phyloP scores from a whole-genome alignment of 805 yeast species.

The Yamadazyma philogaea region DNA sequence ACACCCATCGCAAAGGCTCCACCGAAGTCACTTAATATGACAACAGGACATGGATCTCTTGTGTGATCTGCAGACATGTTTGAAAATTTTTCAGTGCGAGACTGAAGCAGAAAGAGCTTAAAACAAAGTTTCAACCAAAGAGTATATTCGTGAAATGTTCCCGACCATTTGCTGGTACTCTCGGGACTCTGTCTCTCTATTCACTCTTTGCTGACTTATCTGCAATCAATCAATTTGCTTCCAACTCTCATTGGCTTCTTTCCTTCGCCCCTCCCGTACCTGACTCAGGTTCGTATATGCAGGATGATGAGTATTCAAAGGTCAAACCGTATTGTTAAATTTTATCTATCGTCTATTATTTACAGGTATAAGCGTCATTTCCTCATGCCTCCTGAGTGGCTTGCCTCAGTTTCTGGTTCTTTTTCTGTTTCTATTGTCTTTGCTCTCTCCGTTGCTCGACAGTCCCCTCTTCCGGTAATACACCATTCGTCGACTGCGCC shows the following conservation, averaged over 20 bases:
- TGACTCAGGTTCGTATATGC: not conserved
- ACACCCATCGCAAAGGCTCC: slow-evolving; percentile 99
- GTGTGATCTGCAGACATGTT: slow-evolving; percentile 91
- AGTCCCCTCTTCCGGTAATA: no score
- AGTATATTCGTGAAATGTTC: no score
- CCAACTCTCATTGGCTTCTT: not conserved
- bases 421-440: not conserved
- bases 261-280: not conserved
- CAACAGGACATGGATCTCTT: slow-evolving; percentile 98
- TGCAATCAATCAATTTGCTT: not conserved
- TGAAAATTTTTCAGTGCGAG: slow-evolving; percentile 11
- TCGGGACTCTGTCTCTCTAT: not conserved
- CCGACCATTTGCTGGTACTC: not conserved
- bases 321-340: no score
- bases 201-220: not conserved
- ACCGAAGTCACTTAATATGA: slow-evolving; percentile 94
- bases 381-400: no score
- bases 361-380: not conserved
- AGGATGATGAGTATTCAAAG: no score
- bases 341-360: not conserved
- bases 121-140: not conserved
- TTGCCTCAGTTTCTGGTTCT: not conserved
- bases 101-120: not conserved
- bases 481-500: no score
- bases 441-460: not conserved